Evolutionary conservation across 805 yeast genomes (phyloP).

Genomic region (Wickerhamomyces pijperi): DNA sequence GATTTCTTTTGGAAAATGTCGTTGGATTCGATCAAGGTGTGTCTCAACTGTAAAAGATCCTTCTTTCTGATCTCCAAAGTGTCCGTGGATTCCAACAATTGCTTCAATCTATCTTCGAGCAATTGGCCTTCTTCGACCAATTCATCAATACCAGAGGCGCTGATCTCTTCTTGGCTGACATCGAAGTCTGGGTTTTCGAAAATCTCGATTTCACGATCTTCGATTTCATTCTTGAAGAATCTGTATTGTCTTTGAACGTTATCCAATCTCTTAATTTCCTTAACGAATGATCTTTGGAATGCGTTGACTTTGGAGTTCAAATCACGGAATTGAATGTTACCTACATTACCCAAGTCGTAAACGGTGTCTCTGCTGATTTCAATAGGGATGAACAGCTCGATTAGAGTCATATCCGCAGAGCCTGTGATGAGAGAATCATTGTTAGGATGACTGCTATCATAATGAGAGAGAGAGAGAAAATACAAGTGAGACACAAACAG

Average conservation of each 20-base stretch:
- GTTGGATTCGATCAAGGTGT: constrained; percentile 38
- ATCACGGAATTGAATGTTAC: constrained; percentile 83
- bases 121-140: constrained; percentile 53
- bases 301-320: constrained; percentile 70
- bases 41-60: constrained; percentile 53
- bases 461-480: neutral
- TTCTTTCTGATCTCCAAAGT: constrained; percentile 48
- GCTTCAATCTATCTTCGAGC: constrained; percentile 66
- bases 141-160: constrained; percentile 38
- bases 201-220: constrained; percentile 31
- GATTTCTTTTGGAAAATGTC: constrained; percentile 28
- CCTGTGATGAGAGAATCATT: constrained; percentile 23
- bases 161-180: constrained; percentile 20
- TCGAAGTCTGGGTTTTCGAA: constrained; percentile 15
- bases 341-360: constrained; percentile 76
- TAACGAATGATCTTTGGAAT: constrained; percentile 86
- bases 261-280: constrained; percentile 76
- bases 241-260: constrained; percentile 79
- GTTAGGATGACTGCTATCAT: constrained; percentile 6
- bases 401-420: constrained; percentile 96
- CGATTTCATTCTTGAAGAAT: constrained; percentile 39
- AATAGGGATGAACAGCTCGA: constrained; percentile 85
- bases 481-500: neutral
- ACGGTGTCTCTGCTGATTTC: constrained; percentile 85
- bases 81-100: constrained; percentile 61